These are phyloP conservation scores for Goffeauzyma gilvescens DNA, from an alignment of 768 basidiomycete genomes.

Conservation along the genomic window DNA sequence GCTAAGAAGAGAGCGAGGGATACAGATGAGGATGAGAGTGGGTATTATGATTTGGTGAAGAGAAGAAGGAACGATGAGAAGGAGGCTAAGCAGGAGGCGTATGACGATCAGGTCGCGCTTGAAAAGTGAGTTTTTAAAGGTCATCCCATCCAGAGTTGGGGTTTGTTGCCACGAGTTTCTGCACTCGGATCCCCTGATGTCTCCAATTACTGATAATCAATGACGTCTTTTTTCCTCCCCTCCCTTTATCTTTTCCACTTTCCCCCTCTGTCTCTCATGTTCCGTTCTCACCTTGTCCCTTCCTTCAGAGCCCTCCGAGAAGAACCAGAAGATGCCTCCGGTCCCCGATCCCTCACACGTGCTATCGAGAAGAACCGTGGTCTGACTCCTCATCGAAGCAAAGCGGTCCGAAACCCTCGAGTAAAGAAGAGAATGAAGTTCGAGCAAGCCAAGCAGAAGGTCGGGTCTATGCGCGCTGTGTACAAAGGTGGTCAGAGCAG, in stretches of 20 bases:
- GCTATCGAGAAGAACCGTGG: slow-evolving; percentile 88
- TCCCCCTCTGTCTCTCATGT: background rate
- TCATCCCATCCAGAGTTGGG: too few relatives aligned
- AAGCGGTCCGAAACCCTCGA: slow-evolving; percentile 82
- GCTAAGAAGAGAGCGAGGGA: slow-evolving; percentile 33
- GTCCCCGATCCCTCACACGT: slow-evolving; percentile 73
- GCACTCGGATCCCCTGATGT: too few relatives aligned
- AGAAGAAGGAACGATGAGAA: slow-evolving; percentile 51
- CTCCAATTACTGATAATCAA: too few relatives aligned
- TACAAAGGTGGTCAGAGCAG: slow-evolving; percentile 66
- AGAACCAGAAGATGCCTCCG: slow-evolving; percentile 37
- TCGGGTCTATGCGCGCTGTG: slow-evolving; percentile 73
- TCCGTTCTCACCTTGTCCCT: background rate
- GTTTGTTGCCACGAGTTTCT: background rate
- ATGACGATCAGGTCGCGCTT: slow-evolving; percentile 47
- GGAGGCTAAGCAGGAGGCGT: slow-evolving; percentile 58
- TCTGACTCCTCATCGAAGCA: slow-evolving; percentile 71
- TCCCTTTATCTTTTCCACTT: slow-evolving; percentile 1
- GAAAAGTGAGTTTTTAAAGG: slow-evolving; percentile 43
- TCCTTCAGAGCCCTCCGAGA: slow-evolving; percentile 21
- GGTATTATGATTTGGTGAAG: slow-evolving; percentile 83
- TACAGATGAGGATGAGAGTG: slow-evolving; percentile 39
- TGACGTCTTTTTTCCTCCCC: too few relatives aligned
- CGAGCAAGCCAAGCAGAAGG: slow-evolving; percentile 85
- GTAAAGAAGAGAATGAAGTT: slow-evolving; percentile 87